Base-by-base conservation (phyloP, 805 yeast species). In the Limtongozyma cylindracea region DNA sequence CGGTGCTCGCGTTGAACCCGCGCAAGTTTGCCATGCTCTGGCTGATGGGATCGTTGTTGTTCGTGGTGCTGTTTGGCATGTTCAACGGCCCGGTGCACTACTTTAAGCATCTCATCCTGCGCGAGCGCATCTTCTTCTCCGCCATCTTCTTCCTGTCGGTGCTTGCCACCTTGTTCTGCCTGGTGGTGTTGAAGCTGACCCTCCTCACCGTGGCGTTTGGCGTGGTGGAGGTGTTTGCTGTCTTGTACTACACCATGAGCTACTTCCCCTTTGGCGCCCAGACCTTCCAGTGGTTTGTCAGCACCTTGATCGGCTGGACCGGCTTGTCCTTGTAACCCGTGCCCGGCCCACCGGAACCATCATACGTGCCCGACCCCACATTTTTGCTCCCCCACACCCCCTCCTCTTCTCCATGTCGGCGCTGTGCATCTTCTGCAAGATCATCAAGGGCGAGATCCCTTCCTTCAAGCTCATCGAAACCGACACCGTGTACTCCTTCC, bases 221-320 rank as follows among this genome's bases (percentile, higher is more conserved):
- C 19, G 43, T 72, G 2, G 43, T 74, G 8, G 95, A 88, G 42
- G 49, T 82, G 6, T 43, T 88, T 25, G 84, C 94, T 2, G 80
- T 88, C n/a, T 35, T 78, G 4, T 82, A 82, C 53, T 88, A 88
- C 41, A 69, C 88, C 0, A 55, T 84, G 19, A 74, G 92, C 35
- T 88, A 88, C 43, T 84, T 88, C 57, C 98, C 98, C 9, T 73
- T 82, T 48, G 98, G 98, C 8, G 74, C 84, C 1, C 71, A 73
- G 28, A 72, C 91, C 3, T 38, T 56, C 33, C 51, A 59, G 17
- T 48, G 56, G 57, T 43, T 61, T 27, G 39, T 57, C 13, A 49
- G 54, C 27, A 46, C 56, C 35, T 38, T 46, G 17, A 36, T 47
- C 12, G 57, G 58, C 4, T 52, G n/a, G n/a, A n/a, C n/a, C n/a